Evolutionary conservation across 495 filamentous ascomycete genomes (phyloP).

Genomic region (Talaromyces trachyspermus): DNA sequence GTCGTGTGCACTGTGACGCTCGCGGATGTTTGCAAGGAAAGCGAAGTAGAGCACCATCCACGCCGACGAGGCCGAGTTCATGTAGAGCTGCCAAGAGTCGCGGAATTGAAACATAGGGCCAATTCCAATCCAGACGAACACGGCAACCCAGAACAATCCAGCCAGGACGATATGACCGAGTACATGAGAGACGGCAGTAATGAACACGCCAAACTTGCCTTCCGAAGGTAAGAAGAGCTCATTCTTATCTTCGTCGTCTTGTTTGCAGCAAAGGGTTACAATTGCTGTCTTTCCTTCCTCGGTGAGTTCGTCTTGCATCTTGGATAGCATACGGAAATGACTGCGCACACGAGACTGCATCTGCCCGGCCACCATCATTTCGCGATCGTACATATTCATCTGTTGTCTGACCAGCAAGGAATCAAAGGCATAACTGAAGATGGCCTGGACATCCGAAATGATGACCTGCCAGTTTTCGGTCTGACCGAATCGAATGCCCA

Average conservation of each 20-base stretch:
- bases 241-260: slow-evolving; percentile 3
- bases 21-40: slow-evolving; percentile 32
- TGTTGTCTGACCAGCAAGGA: slow-evolving; percentile 33
- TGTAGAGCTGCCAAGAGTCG: slow-evolving; percentile 30
- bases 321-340: slow-evolving; percentile 22
- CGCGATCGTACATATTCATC: slow-evolving; percentile 21
- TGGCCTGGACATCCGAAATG: slow-evolving; percentile 30
- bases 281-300: slow-evolving; percentile 11
- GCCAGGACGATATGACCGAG: slow-evolving; percentile 22
- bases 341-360: slow-evolving; percentile 24
- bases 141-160: slow-evolving; percentile 27
- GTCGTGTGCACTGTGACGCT: slow-evolving; percentile 24
- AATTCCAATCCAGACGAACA: slow-evolving; percentile 29
- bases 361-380: slow-evolving; percentile 17
- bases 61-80: slow-evolving; percentile 32
- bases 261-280: slow-evolving; percentile 4
- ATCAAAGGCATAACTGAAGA: slow-evolving; percentile 30
- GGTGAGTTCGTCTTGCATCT: slow-evolving; percentile 14
- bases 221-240: slow-evolving; percentile 13
- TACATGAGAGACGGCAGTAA: slow-evolving; percentile 14
- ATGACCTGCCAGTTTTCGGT: slow-evolving; percentile 29
- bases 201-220: slow-evolving; percentile 12
- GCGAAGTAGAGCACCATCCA: slow-evolving; percentile 28
- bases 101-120: slow-evolving; percentile 21
- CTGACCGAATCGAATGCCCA: slow-evolving; percentile 22